Percentiles rank a stretch among this genome's conserved stretches.
Evolutionary conservation across 2,329 filamentous ascomycete genomes (phyloP).

Genomic region (Trichoderma sp.): DNA sequence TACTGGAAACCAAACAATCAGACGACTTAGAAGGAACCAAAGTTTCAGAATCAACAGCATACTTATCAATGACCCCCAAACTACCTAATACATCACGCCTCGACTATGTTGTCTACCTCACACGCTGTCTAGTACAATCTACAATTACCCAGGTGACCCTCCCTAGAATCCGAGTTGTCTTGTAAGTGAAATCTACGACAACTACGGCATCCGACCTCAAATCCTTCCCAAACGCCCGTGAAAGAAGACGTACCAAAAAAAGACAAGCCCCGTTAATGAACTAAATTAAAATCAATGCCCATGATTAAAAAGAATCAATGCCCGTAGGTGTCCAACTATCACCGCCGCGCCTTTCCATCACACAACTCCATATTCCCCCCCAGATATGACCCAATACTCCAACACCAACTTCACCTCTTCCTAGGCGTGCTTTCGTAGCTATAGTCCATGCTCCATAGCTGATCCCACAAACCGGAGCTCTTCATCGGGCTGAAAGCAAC

Average conservation of each 20-base stretch:
- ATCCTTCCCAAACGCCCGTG: constrained; percentile 1
- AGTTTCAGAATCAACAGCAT: not conserved
- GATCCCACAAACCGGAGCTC: constrained; percentile 60
- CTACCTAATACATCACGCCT: not conserved
- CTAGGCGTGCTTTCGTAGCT: constrained; percentile 48
- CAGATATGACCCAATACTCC: not conserved
- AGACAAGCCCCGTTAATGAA: not conserved
- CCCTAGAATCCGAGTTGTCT: not conserved
- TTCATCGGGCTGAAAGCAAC: constrained; percentile 40
- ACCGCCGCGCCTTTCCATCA: not conserved
- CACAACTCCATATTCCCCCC: not conserved
- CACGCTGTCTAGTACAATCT: constrained; percentile 1
- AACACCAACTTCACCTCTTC: constrained; percentile 21
- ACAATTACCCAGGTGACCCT: not conserved
- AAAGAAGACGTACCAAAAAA: not conserved
- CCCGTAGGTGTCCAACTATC: not conserved
- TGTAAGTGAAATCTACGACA: not conserved
- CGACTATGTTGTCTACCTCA: not conserved
- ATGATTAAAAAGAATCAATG: not conserved
- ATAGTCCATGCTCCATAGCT: constrained; percentile 60
- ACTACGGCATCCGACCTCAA: not conserved
- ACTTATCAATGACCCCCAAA: not conserved
- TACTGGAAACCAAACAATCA: not conserved
- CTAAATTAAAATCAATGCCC: not conserved
- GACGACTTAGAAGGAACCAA: not conserved